A percentile compares a stretch with the other conserved stretches of the same genome.
These are phyloP conservation scores for Rheum nobile DNA, from an alignment of 148 eudicot genomes.

Conservation along the genomic window DNA sequence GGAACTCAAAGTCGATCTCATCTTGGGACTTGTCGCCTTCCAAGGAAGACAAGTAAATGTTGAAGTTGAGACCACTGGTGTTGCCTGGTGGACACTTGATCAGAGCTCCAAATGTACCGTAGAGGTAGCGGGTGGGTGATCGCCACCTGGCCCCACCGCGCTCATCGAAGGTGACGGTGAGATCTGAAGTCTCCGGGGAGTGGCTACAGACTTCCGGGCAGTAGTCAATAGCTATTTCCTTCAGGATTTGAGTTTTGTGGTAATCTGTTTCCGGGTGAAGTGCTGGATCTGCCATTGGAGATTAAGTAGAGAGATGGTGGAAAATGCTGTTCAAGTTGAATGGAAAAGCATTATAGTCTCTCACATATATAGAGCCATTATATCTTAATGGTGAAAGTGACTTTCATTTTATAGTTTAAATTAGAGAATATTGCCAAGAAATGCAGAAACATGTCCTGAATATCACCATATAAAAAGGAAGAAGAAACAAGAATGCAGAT, in stretches of 20 bases:
- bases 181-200: slow-evolving; percentile 13
- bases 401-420: background rate
- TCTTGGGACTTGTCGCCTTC: slow-evolving; percentile 31
- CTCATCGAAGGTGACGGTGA: slow-evolving; percentile 25
- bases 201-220: slow-evolving; percentile 20
- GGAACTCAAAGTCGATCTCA: slow-evolving; percentile 31
- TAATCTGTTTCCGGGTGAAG: slow-evolving; percentile 16
- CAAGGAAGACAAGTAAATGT: slow-evolving; percentile 29
- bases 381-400: background rate
- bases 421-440: background rate
- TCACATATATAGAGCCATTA: background rate
- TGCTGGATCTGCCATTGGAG: slow-evolving; percentile 25
- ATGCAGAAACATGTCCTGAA: background rate
- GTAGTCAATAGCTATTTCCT: slow-evolving; percentile 26
- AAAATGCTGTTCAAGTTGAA: background rate
- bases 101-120: slow-evolving; percentile 25
- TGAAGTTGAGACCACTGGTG: slow-evolving; percentile 34
- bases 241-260: slow-evolving; percentile 14
- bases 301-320: background rate
- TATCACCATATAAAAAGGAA: background rate
- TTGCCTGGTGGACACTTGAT: slow-evolving; percentile 27
- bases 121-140: slow-evolving; percentile 21
- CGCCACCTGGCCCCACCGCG: slow-evolving; percentile 32
- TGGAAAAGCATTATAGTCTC: background rate
- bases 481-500: background rate